phyloP scores from a whole-genome alignment of 179 eudicot genomes.

The Beta lomatogona region DNA sequence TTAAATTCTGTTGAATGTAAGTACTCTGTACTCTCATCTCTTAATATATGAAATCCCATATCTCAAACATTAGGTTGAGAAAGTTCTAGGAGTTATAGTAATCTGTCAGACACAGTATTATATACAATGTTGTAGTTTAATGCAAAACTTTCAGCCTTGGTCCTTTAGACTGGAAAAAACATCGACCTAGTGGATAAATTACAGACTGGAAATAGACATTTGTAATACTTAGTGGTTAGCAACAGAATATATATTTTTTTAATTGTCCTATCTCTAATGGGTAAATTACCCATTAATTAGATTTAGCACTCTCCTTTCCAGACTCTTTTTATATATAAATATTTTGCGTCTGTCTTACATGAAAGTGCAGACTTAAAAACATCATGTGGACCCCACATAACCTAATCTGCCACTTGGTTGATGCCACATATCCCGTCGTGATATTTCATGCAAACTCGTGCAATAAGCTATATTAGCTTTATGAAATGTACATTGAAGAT shows the following conservation, averaged over 20 bases:
- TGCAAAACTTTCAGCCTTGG: neutral
- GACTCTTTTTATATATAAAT: too few species aligned
- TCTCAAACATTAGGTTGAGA: neutral
- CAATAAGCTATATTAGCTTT: constrained; percentile 15
- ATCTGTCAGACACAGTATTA: neutral
- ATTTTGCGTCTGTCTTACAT: neutral
- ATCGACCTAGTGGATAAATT: neutral
- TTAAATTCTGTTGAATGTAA: neutral
- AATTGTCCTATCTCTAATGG: too few species aligned
- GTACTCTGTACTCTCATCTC: neutral
- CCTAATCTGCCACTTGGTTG: constrained; percentile 13
- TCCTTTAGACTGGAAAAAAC: neutral
- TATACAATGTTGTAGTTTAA: neutral
- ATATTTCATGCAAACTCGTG: constrained; percentile 13
- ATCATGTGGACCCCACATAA: neutral
- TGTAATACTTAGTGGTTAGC: too few species aligned
- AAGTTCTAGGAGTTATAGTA: neutral
- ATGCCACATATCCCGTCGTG: constrained; percentile 7
- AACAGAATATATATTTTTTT: too few species aligned
- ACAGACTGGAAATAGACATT: too few species aligned
- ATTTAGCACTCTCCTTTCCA: too few species aligned
- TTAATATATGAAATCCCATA: neutral
- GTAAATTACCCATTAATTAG: too few species aligned
- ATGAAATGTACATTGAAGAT: constrained; percentile 13
- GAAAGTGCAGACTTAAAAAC: neutral